Evolutionary conservation across 306 rosid species (phyloP), one percentile per base, ranked within the genome.

Genomic region (Bauhinia variegata): DNA sequence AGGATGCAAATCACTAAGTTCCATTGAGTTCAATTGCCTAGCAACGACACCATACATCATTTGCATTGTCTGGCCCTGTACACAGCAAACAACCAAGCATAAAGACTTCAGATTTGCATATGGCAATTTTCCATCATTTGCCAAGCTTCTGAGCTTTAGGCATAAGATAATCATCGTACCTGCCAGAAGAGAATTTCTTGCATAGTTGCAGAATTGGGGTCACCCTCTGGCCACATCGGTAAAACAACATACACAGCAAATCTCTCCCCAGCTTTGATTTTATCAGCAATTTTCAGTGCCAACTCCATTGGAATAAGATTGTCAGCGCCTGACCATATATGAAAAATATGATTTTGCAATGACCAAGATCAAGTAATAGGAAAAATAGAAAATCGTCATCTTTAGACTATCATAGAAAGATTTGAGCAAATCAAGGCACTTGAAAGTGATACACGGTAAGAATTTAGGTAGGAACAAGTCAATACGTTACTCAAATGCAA

Each of bases 201-300:
- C 96, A 90, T 38, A 28, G 97, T 17, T 43, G 54, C 89, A 48
- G 87, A 14, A 43, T 77, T 86, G 11, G 99, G 99, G 82, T 88
- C 96, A 72, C 99, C 99, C 83, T 93, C 96, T 30, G 96, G 99
- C 99, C 99, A 93, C 97, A 93, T 71, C 16, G 99, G 97, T 69
- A 90, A 14, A 46, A 93, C 75, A 70, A 88, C 10, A 69, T 90
- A 93, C 63, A 93, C 96, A 23, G 91, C 86, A 81, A 93, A 90
- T 82, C 97, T 88, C 83, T 93, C 99, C 10, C 80, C 73, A 19
- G 95, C 88, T 83, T 65, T 88, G 60, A 93, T 93, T 80, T 93
- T 93, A 85, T 83, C 84, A 15, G 84, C 85, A 65, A 93, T 86
- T 80, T 93, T 93, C 55, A 90, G 80, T 23, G 97, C 99, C 86